Evolutionary conservation across 2,329 filamentous ascomycete species (phyloP).

Genomic region (Grosmannia clavigera): DNA sequence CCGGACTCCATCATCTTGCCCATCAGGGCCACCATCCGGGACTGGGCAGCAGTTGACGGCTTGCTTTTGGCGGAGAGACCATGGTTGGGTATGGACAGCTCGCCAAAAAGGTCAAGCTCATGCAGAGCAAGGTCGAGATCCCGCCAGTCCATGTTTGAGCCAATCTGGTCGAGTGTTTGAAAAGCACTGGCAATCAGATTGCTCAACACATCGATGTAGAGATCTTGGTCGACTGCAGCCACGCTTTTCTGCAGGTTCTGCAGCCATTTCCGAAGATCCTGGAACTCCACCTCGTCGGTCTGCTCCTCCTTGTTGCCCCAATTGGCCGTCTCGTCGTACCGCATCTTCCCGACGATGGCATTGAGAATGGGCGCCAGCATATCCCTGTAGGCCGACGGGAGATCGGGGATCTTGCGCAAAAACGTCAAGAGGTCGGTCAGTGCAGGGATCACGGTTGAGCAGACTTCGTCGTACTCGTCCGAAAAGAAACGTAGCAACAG

Average conservation of each 20-base stretch:
- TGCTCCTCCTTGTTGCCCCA: conserved; percentile 94
- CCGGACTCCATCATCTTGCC: conserved; percentile 86
- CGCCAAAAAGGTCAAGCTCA: conserved; percentile 93
- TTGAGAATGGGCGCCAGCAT: conserved; percentile 84
- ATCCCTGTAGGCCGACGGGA: conserved; percentile 63
- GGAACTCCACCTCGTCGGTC: conserved; percentile 94
- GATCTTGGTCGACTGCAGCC: conserved; percentile 71
- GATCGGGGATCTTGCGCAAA: conserved; percentile 64
- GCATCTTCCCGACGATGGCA: conserved; percentile 90
- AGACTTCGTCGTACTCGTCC: conserved; percentile 96
- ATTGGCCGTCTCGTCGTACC: conserved; percentile 85
- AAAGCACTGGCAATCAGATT: conserved; percentile 83
- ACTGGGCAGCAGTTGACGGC: conserved; percentile 65
- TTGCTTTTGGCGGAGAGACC: conserved; percentile 78
- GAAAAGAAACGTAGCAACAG: conserved; percentile 88
- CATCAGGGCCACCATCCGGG: conserved; percentile 85
- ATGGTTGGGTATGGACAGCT: conserved; percentile 79
- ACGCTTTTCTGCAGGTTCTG: conserved; percentile 88
- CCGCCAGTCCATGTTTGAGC: conserved; percentile 75
- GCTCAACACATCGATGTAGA: conserved; percentile 82
- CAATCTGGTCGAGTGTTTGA: conserved; percentile 61
- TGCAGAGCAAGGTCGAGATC: conserved; percentile 88
- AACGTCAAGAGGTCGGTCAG: conserved; percentile 87
- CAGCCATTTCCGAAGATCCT: conserved; percentile 80
- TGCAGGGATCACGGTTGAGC: conserved; percentile 86